Evolutionary conservation across 108 stramenopile genomes (phyloP), one percentile per base, ranked within the genome.

Genomic region (Phaeodactylum tricornutum): DNA sequence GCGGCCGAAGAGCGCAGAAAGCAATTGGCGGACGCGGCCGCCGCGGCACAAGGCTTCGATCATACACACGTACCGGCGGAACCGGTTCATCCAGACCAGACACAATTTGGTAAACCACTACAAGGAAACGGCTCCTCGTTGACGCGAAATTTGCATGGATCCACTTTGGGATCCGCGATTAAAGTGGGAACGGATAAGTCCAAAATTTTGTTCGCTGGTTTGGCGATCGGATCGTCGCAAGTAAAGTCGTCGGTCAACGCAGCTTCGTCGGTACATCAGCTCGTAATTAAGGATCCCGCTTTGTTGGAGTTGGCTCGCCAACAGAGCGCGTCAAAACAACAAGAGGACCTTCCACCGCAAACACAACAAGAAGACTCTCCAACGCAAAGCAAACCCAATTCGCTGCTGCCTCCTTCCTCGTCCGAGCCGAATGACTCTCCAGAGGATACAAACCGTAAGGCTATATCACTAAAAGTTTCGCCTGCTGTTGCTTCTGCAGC

Each of bases 161-260:
- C 62, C 29, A 78, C 75, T 6, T 55, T 83, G 17, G 81, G 81
- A 8, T 61, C 69, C 3, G n/a, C n/a, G n/a, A n/a, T n/a, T n/a
- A 48, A 60, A 43, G 39, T 31, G 34, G 27, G 67, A 45, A 34
- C 36, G n/a, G 31, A 36, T 36, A 26, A 28, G 21, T n/a, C 20
- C 66, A 29, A 66, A 35, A 73, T 84, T 32, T 51, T 85, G 29
- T 83, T 76, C 44, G 88, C 76, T 2, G 88, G 88, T 4, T 81
- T 90, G 64, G 80, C 83, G 17, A 77, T 79, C 1, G 81, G 81
- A 32, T 81, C 79, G 34, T 53, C 51, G 21, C 84, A 85, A 52
- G 69, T 80, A 21, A 33, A 67, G 44, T 81, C 81, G 25, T 65
- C 75, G 5, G 53, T 87, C 8, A 56, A 50, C 7, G 79, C 81